Conservation (phyloP, 495 filamentous ascomycete genomes). For the Aspergillus avenaceus region DNA sequence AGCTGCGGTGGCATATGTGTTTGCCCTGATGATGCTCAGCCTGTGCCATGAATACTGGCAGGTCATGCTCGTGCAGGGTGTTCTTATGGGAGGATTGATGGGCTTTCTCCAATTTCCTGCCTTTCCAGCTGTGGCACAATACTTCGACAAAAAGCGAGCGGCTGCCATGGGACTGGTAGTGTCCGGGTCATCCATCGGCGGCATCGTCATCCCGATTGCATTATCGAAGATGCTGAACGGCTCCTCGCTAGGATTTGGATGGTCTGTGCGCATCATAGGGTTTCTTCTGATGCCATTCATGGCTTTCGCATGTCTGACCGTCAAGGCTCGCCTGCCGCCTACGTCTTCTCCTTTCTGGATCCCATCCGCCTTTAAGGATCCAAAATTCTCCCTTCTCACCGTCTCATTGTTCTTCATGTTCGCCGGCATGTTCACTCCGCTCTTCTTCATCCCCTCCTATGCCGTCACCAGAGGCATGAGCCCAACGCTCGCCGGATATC, state of each 20-base stretch:
- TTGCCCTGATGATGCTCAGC: slow-evolving; percentile 47
- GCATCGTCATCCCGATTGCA: slow-evolving; percentile 27
- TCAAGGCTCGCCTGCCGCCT: slow-evolving; percentile 20
- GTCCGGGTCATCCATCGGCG: slow-evolving; percentile 32
- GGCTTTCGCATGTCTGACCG: slow-evolving; percentile 30
- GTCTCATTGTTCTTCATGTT: slow-evolving; percentile 19
- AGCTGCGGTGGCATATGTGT: slow-evolving; percentile 17
- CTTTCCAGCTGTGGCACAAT: slow-evolving; percentile 25
- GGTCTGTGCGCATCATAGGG: slow-evolving; percentile 61
- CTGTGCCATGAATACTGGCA: slow-evolving; percentile 35
- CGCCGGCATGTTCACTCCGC: slow-evolving; percentile 17
- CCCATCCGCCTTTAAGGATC: slow-evolving; percentile 9
- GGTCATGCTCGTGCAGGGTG: slow-evolving; percentile 24
- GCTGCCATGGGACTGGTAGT: slow-evolving; percentile 31
- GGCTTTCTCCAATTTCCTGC: slow-evolving; percentile 22
- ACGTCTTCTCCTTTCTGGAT: slow-evolving; percentile 10
- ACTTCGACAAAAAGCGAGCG: slow-evolving; percentile 32
- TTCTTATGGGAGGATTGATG: slow-evolving; percentile 14
- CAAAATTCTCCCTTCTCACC: slow-evolving; percentile 11
- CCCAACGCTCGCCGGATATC: slow-evolving; percentile 15
- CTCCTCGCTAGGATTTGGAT: slow-evolving; percentile 43
- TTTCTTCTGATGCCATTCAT: slow-evolving; percentile 54
- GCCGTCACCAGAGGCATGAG: slow-evolving; percentile 17
- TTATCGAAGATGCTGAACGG: slow-evolving; percentile 19
- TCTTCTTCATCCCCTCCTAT: slow-evolving; percentile 25